Evolutionary conservation across 1,284 basidiomycete genomes (phyloP).

Genomic region (Microbotryum saponariae): DNA sequence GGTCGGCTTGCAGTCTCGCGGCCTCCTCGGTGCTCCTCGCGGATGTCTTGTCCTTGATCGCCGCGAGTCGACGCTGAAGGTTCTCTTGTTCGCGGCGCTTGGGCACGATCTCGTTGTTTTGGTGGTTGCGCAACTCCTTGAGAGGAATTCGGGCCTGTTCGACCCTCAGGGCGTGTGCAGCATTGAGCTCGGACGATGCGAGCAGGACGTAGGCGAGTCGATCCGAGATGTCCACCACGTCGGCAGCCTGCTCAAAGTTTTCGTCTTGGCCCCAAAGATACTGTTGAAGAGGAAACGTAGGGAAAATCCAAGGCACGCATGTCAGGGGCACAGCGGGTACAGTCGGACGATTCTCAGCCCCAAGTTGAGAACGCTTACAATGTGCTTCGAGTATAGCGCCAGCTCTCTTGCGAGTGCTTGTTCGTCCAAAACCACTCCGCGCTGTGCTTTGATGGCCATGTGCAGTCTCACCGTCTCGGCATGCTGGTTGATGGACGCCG

Average conservation of each 20-base stretch:
- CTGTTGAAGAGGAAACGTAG: constrained; percentile 23
- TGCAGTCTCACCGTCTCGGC: constrained; percentile 32
- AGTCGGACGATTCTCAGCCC: too few species aligned
- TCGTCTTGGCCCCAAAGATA: constrained; percentile 32
- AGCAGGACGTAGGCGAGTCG: constrained; percentile 33
- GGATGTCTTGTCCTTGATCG: constrained; percentile 15
- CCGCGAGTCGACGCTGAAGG: constrained; percentile 16
- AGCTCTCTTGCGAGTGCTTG: constrained; percentile 24
- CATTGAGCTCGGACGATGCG: constrained; percentile 30
- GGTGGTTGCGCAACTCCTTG: constrained; percentile 35
- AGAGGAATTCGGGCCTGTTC: constrained; percentile 25
- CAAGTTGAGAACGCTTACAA: too few species aligned
- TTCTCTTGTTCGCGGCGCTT: constrained; percentile 14
- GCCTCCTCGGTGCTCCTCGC: constrained; percentile 16
- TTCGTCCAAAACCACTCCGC: constrained; percentile 25
- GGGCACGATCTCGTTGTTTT: constrained; percentile 29
- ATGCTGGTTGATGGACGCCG: constrained; percentile 6
- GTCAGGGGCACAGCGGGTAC: background rate
- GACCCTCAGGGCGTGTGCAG: constrained; percentile 16
- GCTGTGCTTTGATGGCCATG: constrained; percentile 31
- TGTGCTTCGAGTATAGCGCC: constrained; percentile 15
- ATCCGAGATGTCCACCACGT: constrained; percentile 31
- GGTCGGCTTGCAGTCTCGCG: constrained; percentile 16
- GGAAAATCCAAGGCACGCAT: background rate
- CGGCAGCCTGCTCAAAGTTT: constrained; percentile 13